Evolutionary conservation across 2,329 filamentous ascomycete genomes (phyloP), one percentile per base, ranked within the genome.

Genomic region (Penicillium polonicum): DNA sequence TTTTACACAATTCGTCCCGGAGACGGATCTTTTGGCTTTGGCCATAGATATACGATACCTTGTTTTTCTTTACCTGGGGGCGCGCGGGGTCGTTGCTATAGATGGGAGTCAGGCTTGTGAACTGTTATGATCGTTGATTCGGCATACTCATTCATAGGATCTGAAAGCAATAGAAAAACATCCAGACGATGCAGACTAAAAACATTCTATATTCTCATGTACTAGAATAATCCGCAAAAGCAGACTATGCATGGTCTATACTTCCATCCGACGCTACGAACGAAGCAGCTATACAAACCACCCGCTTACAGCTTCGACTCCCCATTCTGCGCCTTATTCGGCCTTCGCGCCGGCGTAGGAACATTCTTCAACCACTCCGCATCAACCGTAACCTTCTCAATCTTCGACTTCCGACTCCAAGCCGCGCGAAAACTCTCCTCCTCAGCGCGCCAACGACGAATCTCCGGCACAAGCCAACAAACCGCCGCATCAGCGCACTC

Each of bases 401-500:
- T 61, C 38, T 73, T 73, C 0, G 79, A 73, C 67, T 78, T 80
- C 61, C 69, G 75, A 42, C 76, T 77, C 85, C 86, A 88, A 64
- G 77, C 72, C 36, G 70, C 76, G 48, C 80, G 73, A 61, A 86
- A 89, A 52, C 77, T 78, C 31, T 74, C 74, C 73, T 88, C 82
- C 65, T 88, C 82, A 3, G 68, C 72, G 61, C 79, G 76, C 85
- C 86, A 89, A 29, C 78, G 72, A 42, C 75, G 70, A 61, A 89
- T 62, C 70, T 88, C 85, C n/a, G 69, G 66, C 0, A 72, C 79
- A 55, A 90, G 72, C 80, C 86, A 90, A 27, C 71, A 69, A 0
- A 82, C 82, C 0, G 83, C 81, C 19, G 82, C 69, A 57, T 83
- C 78, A 1, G 91, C 92, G 60, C 87, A 89, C 67, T 84, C 79